Conservation (phyloP, 805 yeast genomes). For the Suhomyces sp. region DNA sequence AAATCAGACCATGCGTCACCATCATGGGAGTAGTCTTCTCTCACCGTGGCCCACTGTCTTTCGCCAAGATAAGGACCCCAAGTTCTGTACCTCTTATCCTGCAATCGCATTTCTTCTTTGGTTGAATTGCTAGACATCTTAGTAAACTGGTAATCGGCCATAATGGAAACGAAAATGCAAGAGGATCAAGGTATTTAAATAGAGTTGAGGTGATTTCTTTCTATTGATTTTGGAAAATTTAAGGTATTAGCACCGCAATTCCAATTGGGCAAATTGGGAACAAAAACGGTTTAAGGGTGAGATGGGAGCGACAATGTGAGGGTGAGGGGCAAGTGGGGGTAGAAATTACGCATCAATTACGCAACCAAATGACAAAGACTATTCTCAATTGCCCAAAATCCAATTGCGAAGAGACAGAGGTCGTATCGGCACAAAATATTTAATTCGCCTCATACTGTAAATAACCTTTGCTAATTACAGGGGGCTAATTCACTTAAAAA, state of each 20-base stretch:
- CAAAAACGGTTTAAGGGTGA: neutral
- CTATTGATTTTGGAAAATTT: neutral
- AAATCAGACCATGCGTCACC: slow-evolving; percentile 93
- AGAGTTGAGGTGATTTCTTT: neutral
- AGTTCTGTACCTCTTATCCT: slow-evolving; percentile 27
- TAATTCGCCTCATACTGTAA: neutral
- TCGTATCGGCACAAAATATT: neutral
- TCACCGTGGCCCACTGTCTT: slow-evolving; percentile 69
- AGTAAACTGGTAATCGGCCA: slow-evolving; percentile 5
- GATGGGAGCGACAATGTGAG: neutral
- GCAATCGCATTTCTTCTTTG: slow-evolving; percentile 38
- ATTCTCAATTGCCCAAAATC: neutral
- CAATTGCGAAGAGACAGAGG: neutral
- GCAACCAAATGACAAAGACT: neutral
- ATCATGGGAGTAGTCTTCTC: slow-evolving; percentile 81
- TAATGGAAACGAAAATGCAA: neutral
- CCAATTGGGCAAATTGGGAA: neutral
- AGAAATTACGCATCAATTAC: neutral
- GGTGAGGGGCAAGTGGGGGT: slow-evolving; percentile 1
- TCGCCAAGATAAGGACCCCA: slow-evolving; percentile 94
- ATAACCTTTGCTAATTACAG: neutral
- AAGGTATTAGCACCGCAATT: neutral
- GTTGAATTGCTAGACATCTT: slow-evolving; percentile 18
- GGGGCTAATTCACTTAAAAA: neutral
- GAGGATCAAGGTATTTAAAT: neutral